Conservation (phyloP, 768 basidiomycete species). For the Calvatia gigantea region DNA sequence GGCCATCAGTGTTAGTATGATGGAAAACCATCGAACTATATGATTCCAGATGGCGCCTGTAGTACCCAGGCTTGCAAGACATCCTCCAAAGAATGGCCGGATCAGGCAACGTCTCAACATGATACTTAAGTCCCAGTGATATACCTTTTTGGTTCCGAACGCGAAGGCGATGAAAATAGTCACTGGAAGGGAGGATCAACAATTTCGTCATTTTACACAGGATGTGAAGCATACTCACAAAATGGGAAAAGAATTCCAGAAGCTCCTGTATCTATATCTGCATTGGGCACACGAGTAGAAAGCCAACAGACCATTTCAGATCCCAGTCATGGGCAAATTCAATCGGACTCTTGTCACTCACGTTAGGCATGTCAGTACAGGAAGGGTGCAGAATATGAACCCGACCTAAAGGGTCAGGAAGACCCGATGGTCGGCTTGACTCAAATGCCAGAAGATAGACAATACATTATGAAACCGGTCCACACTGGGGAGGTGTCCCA, state of each 20-base stretch:
- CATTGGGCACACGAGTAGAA: background rate
- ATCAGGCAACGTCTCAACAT: background rate
- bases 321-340: background rate
- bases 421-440: background rate
- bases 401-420: background rate
- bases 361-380: background rate
- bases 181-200: background rate
- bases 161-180: background rate
- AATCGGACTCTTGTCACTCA: background rate
- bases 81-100: background rate
- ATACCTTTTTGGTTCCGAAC: background rate
- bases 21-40: background rate
- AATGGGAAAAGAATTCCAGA: background rate
- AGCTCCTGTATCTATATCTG: no score
- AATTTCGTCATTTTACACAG: background rate
- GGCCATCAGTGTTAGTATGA: background rate
- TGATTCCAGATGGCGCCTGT: background rate
- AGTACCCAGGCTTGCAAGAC: background rate
- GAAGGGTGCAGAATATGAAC: background rate
- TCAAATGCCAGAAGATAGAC: background rate
- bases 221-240: background rate
- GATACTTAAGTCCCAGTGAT: background rate
- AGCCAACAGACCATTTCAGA: background rate
- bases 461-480: background rate
- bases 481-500: background rate